Evolutionary conservation across 1,284 basidiomycete species (phyloP).

Genomic region (Apiotrichum akiyoshidainum): DNA sequence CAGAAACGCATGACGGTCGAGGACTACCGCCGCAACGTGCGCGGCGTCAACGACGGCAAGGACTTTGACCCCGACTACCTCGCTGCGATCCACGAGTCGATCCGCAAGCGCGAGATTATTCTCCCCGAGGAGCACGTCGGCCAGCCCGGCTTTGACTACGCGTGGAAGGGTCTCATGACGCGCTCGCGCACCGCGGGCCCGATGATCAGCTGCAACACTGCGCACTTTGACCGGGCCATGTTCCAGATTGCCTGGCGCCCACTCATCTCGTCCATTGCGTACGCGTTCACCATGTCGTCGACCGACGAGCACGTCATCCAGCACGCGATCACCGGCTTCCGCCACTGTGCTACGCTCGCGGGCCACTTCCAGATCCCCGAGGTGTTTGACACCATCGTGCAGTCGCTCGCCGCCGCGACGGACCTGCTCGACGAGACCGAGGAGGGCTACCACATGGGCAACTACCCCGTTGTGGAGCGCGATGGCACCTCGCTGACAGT

Average conservation of each 20-base stretch:
- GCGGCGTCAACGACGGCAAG: conserved; percentile 83
- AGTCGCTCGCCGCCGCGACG: conserved; percentile 84
- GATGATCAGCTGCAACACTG: conserved; percentile 73
- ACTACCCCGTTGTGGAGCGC: conserved; percentile 87
- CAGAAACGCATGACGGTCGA: conserved; percentile 95
- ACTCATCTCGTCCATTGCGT: conserved; percentile 83
- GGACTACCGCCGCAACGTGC: conserved; percentile 87
- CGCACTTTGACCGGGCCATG: conserved; percentile 83
- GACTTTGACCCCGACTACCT: conserved; percentile 85
- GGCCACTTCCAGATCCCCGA: conserved; percentile 84
- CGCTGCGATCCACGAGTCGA: conserved; percentile 85
- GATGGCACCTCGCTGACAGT: conserved; percentile 86
- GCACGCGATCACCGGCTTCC: conserved; percentile 87
- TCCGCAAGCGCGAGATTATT: conserved; percentile 90
- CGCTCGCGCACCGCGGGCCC: conserved; percentile 74
- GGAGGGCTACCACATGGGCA: conserved; percentile 65
- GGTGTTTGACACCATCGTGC: conserved; percentile 94
- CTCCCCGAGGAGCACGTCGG: conserved; percentile 98
- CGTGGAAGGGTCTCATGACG: conserved; percentile 92
- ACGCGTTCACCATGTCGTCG: conserved; percentile 84
- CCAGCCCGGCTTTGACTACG: conserved; percentile 95
- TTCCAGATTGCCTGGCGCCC: conserved; percentile 90
- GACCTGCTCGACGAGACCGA: conserved; percentile 71
- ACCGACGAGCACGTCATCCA: conserved; percentile 97
- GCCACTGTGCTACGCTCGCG: conserved; percentile 92